A percentile compares a stretch with the other conserved stretches of the same genome.
phyloP scores from a whole-genome alignment of 2,329 filamentous ascomycete species.

The Pseudocercospora cruenta region DNA sequence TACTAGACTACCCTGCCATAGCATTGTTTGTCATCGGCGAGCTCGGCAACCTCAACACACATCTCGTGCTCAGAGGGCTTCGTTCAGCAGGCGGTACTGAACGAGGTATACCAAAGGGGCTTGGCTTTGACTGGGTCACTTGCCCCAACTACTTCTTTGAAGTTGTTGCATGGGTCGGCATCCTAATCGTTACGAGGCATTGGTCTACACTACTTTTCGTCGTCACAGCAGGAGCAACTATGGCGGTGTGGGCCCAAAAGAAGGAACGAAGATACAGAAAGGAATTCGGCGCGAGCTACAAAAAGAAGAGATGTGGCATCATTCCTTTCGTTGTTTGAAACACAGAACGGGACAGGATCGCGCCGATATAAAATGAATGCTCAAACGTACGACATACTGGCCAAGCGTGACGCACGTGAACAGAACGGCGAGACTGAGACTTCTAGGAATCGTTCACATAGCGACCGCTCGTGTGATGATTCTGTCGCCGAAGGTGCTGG shows the following conservation, averaged over 20 bases:
- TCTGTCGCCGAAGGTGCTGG: neutral
- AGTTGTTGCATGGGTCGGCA: constrained; percentile 79
- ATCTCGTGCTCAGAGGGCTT: constrained; percentile 76
- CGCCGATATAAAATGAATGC: neutral
- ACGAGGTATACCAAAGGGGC: constrained; percentile 82
- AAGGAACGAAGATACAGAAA: constrained; percentile 90
- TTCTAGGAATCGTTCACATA: neutral
- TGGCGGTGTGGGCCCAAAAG: constrained; percentile 85
- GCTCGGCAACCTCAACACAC: constrained; percentile 76
- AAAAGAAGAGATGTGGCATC: constrained; percentile 87
- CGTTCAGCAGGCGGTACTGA: constrained; percentile 80
- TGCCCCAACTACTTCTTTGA: constrained; percentile 99
- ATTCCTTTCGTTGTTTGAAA: constrained; percentile 72
- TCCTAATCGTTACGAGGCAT: constrained; percentile 78
- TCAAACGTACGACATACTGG: neutral
- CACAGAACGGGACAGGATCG: neutral
- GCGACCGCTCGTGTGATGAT: neutral
- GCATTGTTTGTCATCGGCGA: constrained; percentile 78
- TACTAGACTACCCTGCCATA: constrained; percentile 68
- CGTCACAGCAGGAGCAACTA: constrained; percentile 71
- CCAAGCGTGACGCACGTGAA: neutral
- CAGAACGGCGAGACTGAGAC: neutral
- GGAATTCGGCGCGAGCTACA: constrained; percentile 91
- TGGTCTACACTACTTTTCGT: constrained; percentile 79
- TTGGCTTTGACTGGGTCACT: constrained; percentile 84